Evolutionary conservation across 768 basidiomycete species (phyloP).

Genomic region (Chiua virens): DNA sequence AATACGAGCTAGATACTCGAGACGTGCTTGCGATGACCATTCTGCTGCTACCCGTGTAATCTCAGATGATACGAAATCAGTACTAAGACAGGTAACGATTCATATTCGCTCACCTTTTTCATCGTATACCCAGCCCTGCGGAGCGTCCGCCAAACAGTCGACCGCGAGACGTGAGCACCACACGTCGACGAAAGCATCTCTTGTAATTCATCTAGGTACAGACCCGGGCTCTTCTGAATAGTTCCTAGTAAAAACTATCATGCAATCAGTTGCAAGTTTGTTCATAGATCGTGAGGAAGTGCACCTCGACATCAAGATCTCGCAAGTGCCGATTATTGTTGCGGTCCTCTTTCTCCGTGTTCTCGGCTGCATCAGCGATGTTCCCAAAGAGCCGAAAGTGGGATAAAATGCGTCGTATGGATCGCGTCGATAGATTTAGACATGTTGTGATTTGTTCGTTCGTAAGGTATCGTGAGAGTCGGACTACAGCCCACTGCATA

Average conservation of each 20-base stretch:
- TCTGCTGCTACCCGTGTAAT: background rate
- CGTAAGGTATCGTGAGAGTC: background rate
- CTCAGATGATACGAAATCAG: background rate
- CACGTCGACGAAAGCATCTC: background rate
- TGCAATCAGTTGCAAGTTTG: too few relatives aligned
- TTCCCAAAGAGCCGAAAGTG: background rate
- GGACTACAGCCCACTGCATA: background rate
- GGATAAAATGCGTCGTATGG: background rate
- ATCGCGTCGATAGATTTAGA: background rate
- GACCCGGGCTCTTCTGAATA: background rate
- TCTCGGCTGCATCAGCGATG: too few relatives aligned
- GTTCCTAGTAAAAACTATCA: background rate
- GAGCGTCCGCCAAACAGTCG: background rate
- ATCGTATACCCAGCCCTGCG: background rate
- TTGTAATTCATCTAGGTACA: slow-evolving; percentile 1
- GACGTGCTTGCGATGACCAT: background rate
- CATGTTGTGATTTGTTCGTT: background rate
- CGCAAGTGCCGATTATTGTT: background rate
- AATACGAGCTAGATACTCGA: too few relatives aligned
- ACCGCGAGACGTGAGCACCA: background rate
- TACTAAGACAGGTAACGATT: too few relatives aligned
- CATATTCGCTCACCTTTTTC: background rate
- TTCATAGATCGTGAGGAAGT: too few relatives aligned
- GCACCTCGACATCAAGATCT: background rate
- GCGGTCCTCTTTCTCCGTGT: background rate